These are phyloP conservation scores for Coelastrella sp. DNA, from an alignment of 139 green algal species.

Conservation along the genomic window DNA sequence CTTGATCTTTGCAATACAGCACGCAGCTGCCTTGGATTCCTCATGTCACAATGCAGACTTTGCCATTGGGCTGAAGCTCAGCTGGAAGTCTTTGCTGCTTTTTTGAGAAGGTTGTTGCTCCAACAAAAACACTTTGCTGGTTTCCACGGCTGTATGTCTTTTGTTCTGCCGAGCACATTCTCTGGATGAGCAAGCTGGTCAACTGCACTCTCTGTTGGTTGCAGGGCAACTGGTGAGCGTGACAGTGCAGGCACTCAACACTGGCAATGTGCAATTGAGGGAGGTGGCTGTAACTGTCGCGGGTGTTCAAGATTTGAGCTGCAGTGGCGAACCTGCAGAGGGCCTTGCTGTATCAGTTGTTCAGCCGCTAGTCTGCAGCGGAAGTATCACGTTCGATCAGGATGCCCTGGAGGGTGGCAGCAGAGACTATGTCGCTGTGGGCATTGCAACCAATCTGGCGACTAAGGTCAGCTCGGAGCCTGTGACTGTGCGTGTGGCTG, in stretches of 20 bases:
- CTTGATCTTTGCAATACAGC: no score
- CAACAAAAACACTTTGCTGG: no score
- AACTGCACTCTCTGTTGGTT: background rate
- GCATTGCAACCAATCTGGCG: background rate
- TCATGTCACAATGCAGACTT: no score
- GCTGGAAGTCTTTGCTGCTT: background rate
- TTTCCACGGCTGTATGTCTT: no score
- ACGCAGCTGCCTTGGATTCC: no score
- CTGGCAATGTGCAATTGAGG: background rate
- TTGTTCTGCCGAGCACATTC: background rate
- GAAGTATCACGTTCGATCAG: background rate
- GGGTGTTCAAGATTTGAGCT: background rate
- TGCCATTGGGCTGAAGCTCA: no score
- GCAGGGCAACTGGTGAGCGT: background rate
- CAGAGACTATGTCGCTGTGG: background rate
- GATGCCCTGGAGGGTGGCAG: conserved; percentile 8
- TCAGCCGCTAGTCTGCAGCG: background rate
- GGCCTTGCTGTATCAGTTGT: no score
- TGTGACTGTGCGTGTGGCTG: background rate
- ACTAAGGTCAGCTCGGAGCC: background rate
- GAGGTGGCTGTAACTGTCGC: background rate
- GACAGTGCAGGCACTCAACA: background rate
- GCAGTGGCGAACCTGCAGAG: background rate
- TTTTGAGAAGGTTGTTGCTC: background rate
- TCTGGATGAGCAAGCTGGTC: background rate